Base-by-base conservation (phyloP, 2,329 filamentous ascomycete species). In the Alternaria atra region DNA sequence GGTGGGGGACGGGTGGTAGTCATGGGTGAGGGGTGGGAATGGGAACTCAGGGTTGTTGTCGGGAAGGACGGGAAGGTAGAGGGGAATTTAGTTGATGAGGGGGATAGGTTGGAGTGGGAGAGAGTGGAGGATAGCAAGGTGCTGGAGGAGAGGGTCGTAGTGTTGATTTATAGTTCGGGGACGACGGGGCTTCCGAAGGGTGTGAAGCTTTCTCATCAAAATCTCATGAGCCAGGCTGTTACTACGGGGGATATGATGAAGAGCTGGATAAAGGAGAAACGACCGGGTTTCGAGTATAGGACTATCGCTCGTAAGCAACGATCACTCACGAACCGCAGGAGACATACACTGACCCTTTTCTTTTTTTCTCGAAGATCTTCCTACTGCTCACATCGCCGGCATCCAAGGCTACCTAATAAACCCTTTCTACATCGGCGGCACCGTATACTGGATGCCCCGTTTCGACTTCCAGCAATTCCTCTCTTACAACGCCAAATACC, bases 371-470 rank as follows among this genome's bases (percentile, higher is more conserved):
- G 20, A 6, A 48, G 46, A 84, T 64, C 73, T 84, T 0, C 82
- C 83, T 0, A 76, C 77, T 10, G 80, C 81, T 4, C 83, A 84
- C 64, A 84, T 84, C 43, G 81, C 82, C 0, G 82, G 82, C 0
- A 77, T 83, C 15, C 79, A 81, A 69, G 81, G 81, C 43, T 84
- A 83, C 63, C 77, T 84, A 6, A 73, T 83, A 56, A 81, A 80
- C 52, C 80, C 81, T 0, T 77, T 82, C 62, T 77, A 77, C 63
- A 67, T 77, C 63, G 77, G 75, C 34, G 79, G 79, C 2, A 65
- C 72, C 5, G 72, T 86, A 3, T 89, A 86, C 79, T 90, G 87
- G 87, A 89, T 90, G 87, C 79, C 82, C 4, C 81, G 80, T 40
- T 90, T 90, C 71, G 82, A 87, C 61, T 86, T 87, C 60, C 71